These are phyloP conservation scores for Catharanthus roseus DNA, from an alignment of 257 asterid species.

Conservation along the genomic window DNA sequence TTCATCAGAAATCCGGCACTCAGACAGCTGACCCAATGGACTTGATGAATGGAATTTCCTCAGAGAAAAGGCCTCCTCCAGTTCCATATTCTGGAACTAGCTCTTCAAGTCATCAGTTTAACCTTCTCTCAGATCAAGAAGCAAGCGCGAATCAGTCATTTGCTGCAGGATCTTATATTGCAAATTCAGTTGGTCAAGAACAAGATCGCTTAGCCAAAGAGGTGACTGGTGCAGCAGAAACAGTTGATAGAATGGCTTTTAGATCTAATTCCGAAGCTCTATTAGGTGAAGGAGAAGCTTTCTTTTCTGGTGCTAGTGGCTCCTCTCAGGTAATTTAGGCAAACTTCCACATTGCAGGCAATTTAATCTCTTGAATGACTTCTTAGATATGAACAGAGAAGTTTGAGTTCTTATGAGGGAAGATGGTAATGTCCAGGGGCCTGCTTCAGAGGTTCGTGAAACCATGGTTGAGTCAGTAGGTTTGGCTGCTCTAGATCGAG, in stretches of 20 bases:
- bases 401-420: slow-evolving; percentile 26
- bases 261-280: slow-evolving; percentile 47
- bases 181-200: slow-evolving; percentile 50
- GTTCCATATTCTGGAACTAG: slow-evolving; percentile 44
- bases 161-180: slow-evolving; percentile 51
- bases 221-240: slow-evolving; percentile 28
- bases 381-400: slow-evolving; percentile 16
- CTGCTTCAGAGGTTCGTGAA: slow-evolving; percentile 42
- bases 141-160: slow-evolving; percentile 37
- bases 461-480: slow-evolving; percentile 36
- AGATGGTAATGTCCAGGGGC: slow-evolving; percentile 42
- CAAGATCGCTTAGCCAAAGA: slow-evolving; percentile 43
- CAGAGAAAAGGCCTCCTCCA: slow-evolving; percentile 48
- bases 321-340: slow-evolving; percentile 46
- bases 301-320: slow-evolving; percentile 34
- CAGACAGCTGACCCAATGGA: slow-evolving; percentile 48
- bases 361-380: slow-evolving; percentile 7
- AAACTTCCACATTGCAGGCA: slow-evolving; percentile 10
- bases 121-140: slow-evolving; percentile 49
- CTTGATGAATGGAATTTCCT: slow-evolving; percentile 38
- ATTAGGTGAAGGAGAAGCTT: slow-evolving; percentile 33
- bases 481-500: slow-evolving; percentile 31
- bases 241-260: slow-evolving; percentile 43
- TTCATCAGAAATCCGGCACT: slow-evolving; percentile 70
- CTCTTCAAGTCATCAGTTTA: slow-evolving; percentile 39